These are phyloP conservation scores for Cyberlindnera suaveolens DNA, from an alignment of 805 yeast genomes.

Conservation along the genomic window DNA sequence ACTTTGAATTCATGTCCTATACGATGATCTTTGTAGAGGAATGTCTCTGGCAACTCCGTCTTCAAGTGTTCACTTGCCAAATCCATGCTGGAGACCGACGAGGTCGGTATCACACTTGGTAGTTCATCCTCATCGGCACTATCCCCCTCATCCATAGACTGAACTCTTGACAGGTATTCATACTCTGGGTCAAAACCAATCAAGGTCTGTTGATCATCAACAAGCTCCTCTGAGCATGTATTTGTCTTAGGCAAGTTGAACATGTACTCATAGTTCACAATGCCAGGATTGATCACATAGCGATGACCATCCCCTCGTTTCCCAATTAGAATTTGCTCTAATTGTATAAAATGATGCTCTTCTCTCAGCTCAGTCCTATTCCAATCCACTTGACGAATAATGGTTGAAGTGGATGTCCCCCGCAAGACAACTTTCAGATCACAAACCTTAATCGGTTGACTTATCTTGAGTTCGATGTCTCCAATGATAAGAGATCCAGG, in stretches of 20 bases:
- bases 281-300: background rate
- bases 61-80: background rate
- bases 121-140: background rate
- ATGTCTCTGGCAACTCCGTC: background rate
- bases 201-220: constrained; percentile 1
- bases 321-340: background rate
- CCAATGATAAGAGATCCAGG: constrained; percentile 1
- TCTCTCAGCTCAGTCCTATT: background rate
- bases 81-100: background rate
- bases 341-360: background rate
- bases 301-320: constrained; percentile 1
- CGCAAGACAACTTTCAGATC: background rate
- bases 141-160: background rate
- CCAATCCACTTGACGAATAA: constrained; percentile 1
- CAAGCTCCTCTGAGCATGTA: background rate
- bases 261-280: background rate
- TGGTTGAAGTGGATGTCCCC: background rate
- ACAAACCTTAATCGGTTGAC: background rate
- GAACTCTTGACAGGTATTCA: no score
- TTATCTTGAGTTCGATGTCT: background rate
- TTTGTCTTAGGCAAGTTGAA: background rate
- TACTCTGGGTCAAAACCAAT: background rate
- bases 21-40: background rate
- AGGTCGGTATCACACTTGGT: background rate
- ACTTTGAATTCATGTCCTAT: background rate